phyloP scores from a whole-genome alignment of 306 rosid species.

The Inga leiocalycina region DNA sequence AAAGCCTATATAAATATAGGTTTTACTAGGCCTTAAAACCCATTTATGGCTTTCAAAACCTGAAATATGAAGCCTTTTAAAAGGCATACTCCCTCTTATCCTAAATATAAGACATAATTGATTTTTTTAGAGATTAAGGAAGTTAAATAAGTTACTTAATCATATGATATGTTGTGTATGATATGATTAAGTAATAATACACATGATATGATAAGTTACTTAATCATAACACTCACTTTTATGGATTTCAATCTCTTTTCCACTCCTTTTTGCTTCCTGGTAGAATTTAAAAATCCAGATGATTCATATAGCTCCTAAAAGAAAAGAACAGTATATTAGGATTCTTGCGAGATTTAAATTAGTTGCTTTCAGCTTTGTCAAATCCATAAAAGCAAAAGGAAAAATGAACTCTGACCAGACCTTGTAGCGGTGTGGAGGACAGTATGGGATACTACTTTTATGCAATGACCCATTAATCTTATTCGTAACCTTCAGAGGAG shows the following conservation, averaged over 20 bases:
- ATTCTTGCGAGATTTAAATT: conserved; percentile 3
- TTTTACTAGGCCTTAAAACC: too few relatives aligned
- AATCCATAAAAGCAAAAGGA: conserved; percentile 19
- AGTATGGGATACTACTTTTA: conserved; percentile 49
- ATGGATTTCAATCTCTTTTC: conserved; percentile 7
- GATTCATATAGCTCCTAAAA: conserved; percentile 45
- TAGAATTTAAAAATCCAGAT: conserved; percentile 38
- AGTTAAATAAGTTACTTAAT: too few relatives aligned
- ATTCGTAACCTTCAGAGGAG: conserved; percentile 16
- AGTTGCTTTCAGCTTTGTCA: conserved; percentile 3
- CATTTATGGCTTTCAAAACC: too few relatives aligned
- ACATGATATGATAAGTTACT: too few relatives aligned
- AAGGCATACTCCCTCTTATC: too few relatives aligned
- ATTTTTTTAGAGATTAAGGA: too few relatives aligned
- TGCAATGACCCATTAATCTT: conserved; percentile 38
- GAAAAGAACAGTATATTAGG: conserved; percentile 30
- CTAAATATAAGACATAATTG: too few relatives aligned
- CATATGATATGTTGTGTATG: too few relatives aligned
- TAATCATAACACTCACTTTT: too few relatives aligned
- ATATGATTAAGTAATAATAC: too few relatives aligned
- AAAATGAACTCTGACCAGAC: conserved; percentile 30
- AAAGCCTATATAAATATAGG: too few relatives aligned
- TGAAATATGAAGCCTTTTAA: too few relatives aligned
- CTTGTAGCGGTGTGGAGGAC: conserved; percentile 50
- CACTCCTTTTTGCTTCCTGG: conserved; percentile 29